A percentile compares a stretch with the other conserved stretches of the same genome.
These are phyloP conservation scores for Cardamine resedifolia DNA, from an alignment of 345 rosid species.

Conservation along the genomic window DNA sequence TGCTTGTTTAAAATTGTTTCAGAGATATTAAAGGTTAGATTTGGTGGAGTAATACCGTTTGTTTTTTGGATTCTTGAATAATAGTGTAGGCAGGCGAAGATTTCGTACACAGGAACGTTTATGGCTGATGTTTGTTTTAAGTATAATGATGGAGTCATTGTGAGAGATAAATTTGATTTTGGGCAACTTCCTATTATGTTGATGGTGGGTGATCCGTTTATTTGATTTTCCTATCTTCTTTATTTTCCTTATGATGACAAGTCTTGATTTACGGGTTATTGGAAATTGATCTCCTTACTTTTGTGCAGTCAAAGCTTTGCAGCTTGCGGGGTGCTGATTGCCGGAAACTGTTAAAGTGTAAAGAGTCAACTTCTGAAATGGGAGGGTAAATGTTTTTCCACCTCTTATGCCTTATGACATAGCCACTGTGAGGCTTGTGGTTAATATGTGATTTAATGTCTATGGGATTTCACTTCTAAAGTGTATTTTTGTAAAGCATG, in stretches of 20 bases:
- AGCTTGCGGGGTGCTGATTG: slow-evolving; percentile 66
- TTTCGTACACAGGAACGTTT: slow-evolving; percentile 73
- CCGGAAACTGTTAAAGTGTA: slow-evolving; percentile 47
- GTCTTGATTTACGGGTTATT: slow-evolving; percentile 13
- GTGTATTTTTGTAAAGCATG: slow-evolving; percentile 10
- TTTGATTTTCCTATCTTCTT: neutral
- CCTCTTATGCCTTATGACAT: neutral
- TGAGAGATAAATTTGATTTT: slow-evolving; percentile 64
- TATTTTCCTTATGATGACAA: neutral
- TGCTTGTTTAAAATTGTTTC: neutral
- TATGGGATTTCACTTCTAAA: neutral
- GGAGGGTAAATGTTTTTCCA: slow-evolving; percentile 73
- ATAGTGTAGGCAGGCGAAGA: slow-evolving; percentile 89
- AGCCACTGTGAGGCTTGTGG: slow-evolving; percentile 10
- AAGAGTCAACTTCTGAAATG: slow-evolving; percentile 86
- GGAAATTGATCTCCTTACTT: neutral
- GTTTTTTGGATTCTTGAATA: slow-evolving; percentile 18
- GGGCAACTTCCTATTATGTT: slow-evolving; percentile 90
- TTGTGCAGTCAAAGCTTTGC: slow-evolving; percentile 78
- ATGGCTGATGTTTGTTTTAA: slow-evolving; percentile 61
- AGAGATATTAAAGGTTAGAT: neutral
- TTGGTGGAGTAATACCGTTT: slow-evolving; percentile 1
- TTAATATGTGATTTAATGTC: neutral
- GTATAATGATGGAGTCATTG: slow-evolving; percentile 40
- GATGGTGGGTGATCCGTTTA: slow-evolving; percentile 51